phyloP scores from a whole-genome alignment of 768 basidiomycete species.

The Amanita polypyramis region DNA sequence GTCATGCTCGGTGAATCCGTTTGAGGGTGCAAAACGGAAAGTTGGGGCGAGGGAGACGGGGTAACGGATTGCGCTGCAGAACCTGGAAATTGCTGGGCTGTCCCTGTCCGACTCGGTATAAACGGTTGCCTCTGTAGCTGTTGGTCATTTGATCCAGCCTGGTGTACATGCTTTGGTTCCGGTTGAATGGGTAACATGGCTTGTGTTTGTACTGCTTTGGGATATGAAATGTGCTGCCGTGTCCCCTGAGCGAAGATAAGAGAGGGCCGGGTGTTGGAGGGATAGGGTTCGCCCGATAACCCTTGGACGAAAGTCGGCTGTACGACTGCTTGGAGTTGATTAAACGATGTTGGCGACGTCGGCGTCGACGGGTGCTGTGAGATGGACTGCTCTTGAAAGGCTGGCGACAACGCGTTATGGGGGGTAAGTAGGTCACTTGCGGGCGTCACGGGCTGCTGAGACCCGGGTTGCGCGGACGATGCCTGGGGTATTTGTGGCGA shows the following conservation, averaged over 20 bases:
- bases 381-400: conserved; percentile 18
- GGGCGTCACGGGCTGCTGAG: conserved; percentile 7
- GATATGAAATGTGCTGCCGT: background rate
- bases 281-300: conserved; percentile 21
- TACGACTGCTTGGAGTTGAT: conserved; percentile 13
- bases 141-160: conserved; percentile 10
- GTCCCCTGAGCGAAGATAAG: background rate
- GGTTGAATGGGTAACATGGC: background rate
- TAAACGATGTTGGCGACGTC: conserved; percentile 26
- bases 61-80: conserved; percentile 18
- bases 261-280: conserved; percentile 11
- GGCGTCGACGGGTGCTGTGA: conserved; percentile 22
- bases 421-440: conserved; percentile 17
- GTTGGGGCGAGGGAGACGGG: conserved; percentile 22
- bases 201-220: background rate
- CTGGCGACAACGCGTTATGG: conserved; percentile 21
- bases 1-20: background rate
- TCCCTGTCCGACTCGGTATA: background rate
- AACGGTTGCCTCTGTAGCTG: conserved; percentile 18
- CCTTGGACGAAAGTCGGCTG: conserved; percentile 28
- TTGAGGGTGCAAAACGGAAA: conserved; percentile 9
- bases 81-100: conserved; percentile 8
- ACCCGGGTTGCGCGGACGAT: background rate
- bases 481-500: conserved; percentile 7
- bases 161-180: conserved; percentile 1